phyloP scores from a whole-genome alignment of 176 grass and related monocot species.

The Carex littledalei region DNA sequence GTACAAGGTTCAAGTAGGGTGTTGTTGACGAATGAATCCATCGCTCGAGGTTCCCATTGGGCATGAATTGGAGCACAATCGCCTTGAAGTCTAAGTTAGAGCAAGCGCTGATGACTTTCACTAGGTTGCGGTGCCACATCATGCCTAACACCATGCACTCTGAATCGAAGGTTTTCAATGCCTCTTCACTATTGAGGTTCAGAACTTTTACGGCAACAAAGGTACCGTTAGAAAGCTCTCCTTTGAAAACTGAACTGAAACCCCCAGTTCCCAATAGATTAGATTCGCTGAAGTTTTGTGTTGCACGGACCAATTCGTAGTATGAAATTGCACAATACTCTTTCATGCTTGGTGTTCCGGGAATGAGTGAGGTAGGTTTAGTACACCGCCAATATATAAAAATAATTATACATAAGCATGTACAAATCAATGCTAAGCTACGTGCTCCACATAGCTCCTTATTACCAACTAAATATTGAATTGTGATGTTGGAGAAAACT shows the following conservation, averaged over 20 bases:
- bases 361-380: not conserved
- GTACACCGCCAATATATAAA: not conserved
- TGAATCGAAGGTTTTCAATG: slow-evolving; percentile 14
- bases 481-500: slow-evolving; percentile 11
- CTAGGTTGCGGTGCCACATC: slow-evolving; percentile 14
- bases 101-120: slow-evolving; percentile 21
- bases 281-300: slow-evolving; percentile 19
- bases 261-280: slow-evolving; percentile 18
- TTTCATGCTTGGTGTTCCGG: not conserved
- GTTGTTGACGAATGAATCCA: slow-evolving; percentile 14
- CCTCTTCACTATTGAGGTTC: not conserved
- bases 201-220: slow-evolving; percentile 9
- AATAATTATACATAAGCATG: not conserved
- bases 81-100: slow-evolving; percentile 31
- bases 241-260: slow-evolving; percentile 24
- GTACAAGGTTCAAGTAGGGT: not conserved
- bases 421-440: not conserved
- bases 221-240: slow-evolving; percentile 3
- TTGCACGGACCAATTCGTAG: slow-evolving; percentile 21
- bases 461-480: slow-evolving; percentile 24
- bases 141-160: slow-evolving; percentile 20
- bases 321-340: slow-evolving; percentile 13
- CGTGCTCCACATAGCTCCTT: not conserved
- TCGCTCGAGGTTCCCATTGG: slow-evolving; percentile 20
- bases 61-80: slow-evolving; percentile 23